Percentiles rank a stretch among this genome's conserved stretches.
phyloP scores from a whole-genome alignment of 805 yeast genomes.

The Gaillardinia entomophila region DNA sequence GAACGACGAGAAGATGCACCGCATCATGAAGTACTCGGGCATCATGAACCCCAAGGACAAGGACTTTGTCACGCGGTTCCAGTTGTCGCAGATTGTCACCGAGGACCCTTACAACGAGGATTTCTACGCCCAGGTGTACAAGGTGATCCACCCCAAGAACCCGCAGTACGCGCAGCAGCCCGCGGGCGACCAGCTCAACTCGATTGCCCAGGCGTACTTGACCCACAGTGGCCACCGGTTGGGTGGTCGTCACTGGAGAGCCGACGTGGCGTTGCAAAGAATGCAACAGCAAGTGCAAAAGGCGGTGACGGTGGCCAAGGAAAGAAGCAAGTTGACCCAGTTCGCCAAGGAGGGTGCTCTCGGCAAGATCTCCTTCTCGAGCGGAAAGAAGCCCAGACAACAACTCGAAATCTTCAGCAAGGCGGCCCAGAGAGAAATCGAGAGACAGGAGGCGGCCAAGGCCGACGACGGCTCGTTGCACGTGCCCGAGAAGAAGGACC shows the following conservation, averaged over 20 bases:
- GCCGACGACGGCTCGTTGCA: slow-evolving; percentile 12
- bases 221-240: slow-evolving; percentile 88
- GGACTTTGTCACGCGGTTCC: slow-evolving; percentile 91
- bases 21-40: slow-evolving; percentile 79
- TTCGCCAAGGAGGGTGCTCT: slow-evolving; percentile 79
- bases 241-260: slow-evolving; percentile 79
- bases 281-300: slow-evolving; percentile 97
- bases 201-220: slow-evolving; percentile 88
- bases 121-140: slow-evolving; percentile 89
- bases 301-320: slow-evolving; percentile 93
- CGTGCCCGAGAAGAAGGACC: slow-evolving; percentile 17
- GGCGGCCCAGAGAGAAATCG: slow-evolving; percentile 43
- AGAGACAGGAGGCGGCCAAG: slow-evolving; percentile 19
- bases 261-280: slow-evolving; percentile 88
- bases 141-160: slow-evolving; percentile 49
- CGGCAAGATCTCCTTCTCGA: slow-evolving; percentile 76
- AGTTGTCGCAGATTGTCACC: slow-evolving; percentile 90
- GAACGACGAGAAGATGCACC: slow-evolving; percentile 57
- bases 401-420: slow-evolving; percentile 62
- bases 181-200: slow-evolving; percentile 56
- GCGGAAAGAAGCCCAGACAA: slow-evolving; percentile 83
- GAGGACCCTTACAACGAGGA: slow-evolving; percentile 97
- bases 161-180: slow-evolving; percentile 47
- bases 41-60: slow-evolving; percentile 96
- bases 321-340: slow-evolving; percentile 63